A percentile compares a stretch with the other conserved stretches of the same genome.
Conservation (phyloP, 352 stramenopile genomes). For the Phytopythium chamaehyphon region DNA sequence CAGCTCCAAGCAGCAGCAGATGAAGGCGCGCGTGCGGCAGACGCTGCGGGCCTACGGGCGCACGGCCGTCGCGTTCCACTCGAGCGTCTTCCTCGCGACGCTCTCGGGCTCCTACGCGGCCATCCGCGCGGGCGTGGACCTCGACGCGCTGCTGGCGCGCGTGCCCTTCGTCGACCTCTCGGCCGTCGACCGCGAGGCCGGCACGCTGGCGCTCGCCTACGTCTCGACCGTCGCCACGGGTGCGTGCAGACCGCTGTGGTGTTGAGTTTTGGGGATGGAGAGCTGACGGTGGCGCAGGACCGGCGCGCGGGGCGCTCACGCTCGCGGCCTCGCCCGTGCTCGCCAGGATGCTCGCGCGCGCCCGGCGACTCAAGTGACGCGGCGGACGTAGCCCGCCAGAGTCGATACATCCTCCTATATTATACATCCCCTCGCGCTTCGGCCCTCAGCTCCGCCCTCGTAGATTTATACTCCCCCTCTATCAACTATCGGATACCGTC, state of each 20-base stretch:
- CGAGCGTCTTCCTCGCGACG: constrained; percentile 93
- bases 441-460: too few relatives aligned
- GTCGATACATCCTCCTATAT: too few relatives aligned
- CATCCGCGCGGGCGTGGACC: constrained; percentile 64
- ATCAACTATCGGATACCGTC: too few relatives aligned
- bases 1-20: constrained; percentile 12
- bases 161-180: constrained; percentile 72
- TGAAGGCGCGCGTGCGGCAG: constrained; percentile 65
- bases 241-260: constrained; percentile 5
- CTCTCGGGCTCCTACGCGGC: constrained; percentile 83
- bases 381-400: too few relatives aligned
- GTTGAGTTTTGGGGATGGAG: too few relatives aligned
- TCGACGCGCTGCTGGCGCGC: constrained; percentile 45
- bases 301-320: constrained; percentile 62
- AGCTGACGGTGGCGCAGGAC: too few relatives aligned
- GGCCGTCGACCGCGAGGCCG: constrained; percentile 62
- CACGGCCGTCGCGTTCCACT: constrained; percentile 90
- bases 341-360: constrained; percentile 54
- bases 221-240: constrained; percentile 89
- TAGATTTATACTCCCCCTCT: too few relatives aligned
- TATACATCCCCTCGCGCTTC: too few relatives aligned
- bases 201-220: constrained; percentile 84
- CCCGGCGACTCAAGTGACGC: constrained; percentile 11
- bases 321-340: constrained; percentile 71
- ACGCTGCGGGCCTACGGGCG: constrained; percentile 93